Evolutionary conservation across 108 stramenopile species (phyloP).

Genomic region (Nitzschia palea): DNA sequence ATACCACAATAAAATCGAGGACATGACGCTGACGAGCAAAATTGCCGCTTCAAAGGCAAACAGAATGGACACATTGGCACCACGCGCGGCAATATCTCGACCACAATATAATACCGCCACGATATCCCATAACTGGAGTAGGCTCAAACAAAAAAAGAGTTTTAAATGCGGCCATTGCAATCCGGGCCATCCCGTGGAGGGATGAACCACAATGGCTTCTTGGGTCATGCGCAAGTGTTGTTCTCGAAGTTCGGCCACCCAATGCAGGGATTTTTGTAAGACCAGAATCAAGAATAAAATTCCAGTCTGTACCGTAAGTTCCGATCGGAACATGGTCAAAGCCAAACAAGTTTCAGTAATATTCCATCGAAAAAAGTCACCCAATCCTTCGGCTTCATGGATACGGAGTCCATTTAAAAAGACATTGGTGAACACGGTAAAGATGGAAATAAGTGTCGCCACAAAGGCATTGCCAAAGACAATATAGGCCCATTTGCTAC

Average conservation of each 20-base stretch:
- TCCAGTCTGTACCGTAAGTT: constrained; percentile 80
- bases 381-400: constrained; percentile 89
- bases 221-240: constrained; percentile 90
- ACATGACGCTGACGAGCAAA: constrained; percentile 74
- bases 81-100: constrained; percentile 54
- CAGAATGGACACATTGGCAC: constrained; percentile 84
- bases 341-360: constrained; percentile 98
- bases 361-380: constrained; percentile 94
- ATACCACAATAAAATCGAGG: constrained; percentile 65
- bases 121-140: constrained; percentile 63
- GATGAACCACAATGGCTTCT: constrained; percentile 49
- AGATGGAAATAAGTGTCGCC: constrained; percentile 55
- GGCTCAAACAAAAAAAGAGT: constrained; percentile 50
- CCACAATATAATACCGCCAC: constrained; percentile 63
- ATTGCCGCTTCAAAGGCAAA: constrained; percentile 96
- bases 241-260: constrained; percentile 90
- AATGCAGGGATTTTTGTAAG: constrained; percentile 91
- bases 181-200: constrained; percentile 17
- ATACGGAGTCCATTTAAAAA: constrained; percentile 87
- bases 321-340: constrained; percentile 95
- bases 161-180: constrained; percentile 57
- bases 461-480: constrained; percentile 84
- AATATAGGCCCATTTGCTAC: constrained; percentile 87
- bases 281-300: constrained; percentile 86
- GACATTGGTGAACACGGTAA: constrained; percentile 47